phyloP scores from a whole-genome alignment of 179 eudicot genomes.

The Pouteria campechiana region DNA sequence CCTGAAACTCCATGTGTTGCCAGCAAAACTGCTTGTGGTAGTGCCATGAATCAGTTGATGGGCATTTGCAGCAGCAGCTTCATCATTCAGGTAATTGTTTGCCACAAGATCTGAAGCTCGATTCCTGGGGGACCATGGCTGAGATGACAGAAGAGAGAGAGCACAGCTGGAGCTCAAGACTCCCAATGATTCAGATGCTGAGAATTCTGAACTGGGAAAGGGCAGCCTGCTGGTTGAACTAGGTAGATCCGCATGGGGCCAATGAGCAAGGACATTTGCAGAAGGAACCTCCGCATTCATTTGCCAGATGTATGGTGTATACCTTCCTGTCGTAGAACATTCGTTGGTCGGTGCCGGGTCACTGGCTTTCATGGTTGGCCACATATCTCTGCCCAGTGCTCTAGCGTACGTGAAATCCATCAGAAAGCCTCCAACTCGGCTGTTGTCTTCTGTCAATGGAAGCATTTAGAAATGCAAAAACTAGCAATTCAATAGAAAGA shows the following conservation, averaged over 20 bases:
- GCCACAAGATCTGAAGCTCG: constrained; percentile 31
- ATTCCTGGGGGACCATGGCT: constrained; percentile 60
- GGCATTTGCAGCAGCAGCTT: constrained; percentile 29
- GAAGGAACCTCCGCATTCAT: constrained; percentile 36
- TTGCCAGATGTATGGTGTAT: constrained; percentile 35
- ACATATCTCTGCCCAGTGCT: constrained; percentile 26
- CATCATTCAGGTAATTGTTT: constrained; percentile 28
- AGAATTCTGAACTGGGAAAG: constrained; percentile 18
- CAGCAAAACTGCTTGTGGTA: constrained; percentile 25
- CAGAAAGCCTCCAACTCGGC: constrained; percentile 47
- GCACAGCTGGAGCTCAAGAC: constrained; percentile 57
- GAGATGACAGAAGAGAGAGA: constrained; percentile 99
- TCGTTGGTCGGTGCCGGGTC: constrained; percentile 31
- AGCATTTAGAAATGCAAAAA: not conserved
- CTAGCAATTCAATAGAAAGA: no score
- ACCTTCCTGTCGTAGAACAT: constrained; percentile 23
- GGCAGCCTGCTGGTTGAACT: constrained; percentile 31
- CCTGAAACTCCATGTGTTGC: constrained; percentile 48
- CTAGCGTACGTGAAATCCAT: constrained; percentile 65
- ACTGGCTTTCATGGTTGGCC: constrained; percentile 36
- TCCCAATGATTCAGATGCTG: constrained; percentile 58
- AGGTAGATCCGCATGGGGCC: no score
- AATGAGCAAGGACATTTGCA: constrained; percentile 20
- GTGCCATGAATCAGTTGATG: constrained; percentile 19
- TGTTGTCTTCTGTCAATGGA: constrained; percentile 25